phyloP scores from a whole-genome alignment of 2,329 filamentous ascomycete genomes.

The Colletotrichum sp. region DNA sequence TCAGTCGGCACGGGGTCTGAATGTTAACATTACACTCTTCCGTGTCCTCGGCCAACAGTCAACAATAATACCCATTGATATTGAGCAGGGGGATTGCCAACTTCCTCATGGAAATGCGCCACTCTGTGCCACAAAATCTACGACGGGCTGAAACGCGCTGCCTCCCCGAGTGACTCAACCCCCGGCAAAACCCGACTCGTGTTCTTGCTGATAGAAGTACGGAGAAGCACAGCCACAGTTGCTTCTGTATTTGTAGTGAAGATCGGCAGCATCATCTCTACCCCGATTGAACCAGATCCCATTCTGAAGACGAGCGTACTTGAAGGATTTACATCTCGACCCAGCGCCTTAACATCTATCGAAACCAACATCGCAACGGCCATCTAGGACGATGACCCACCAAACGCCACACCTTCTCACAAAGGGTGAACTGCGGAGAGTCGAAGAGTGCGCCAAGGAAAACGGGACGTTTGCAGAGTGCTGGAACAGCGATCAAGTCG shows the following conservation, averaged over 20 bases:
- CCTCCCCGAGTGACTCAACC: neutral
- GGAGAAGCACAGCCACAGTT: neutral
- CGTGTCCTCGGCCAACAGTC: neutral
- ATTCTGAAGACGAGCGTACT: fast-evolving
- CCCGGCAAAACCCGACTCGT: neutral
- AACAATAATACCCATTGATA: neutral
- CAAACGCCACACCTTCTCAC: neutral
- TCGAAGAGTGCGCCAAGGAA: neutral
- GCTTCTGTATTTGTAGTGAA: neutral
- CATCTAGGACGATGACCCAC: neutral
- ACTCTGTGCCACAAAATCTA: neutral
- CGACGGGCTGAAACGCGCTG: neutral
- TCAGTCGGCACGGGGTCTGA: neutral
- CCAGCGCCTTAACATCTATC: fast-evolving
- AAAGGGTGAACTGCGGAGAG: neutral
- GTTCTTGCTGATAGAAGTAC: fast-evolving
- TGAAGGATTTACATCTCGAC: neutral
- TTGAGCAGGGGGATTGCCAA: fast-evolving
- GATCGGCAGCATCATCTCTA: fast-evolving
- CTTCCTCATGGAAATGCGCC: neutral
- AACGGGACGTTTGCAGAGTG: neutral
- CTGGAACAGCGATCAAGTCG: neutral
- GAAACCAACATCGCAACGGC: neutral
- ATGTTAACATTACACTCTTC: fast-evolving
- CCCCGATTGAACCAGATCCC: fast-evolving